Conservation (phyloP, 371 early-diverging fungal species). For the Rhizopus arrhizus region DNA sequence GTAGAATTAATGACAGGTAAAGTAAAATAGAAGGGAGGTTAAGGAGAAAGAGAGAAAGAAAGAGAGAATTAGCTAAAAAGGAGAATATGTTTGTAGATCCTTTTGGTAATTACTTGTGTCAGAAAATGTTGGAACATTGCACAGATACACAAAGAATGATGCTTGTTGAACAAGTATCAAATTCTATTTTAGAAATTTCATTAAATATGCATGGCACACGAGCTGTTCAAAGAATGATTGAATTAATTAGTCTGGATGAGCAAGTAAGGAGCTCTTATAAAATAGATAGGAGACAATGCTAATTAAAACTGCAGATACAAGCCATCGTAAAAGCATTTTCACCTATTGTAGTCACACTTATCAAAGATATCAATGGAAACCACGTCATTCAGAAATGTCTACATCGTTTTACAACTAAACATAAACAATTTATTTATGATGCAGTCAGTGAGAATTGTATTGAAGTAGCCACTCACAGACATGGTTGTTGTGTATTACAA, state of each 20-base stretch:
- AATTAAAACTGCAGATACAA: slow-evolving; percentile 52
- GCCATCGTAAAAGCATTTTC: slow-evolving; percentile 74
- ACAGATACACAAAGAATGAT: slow-evolving; percentile 73
- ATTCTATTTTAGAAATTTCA: slow-evolving; percentile 77
- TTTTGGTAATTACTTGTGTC: slow-evolving; percentile 92
- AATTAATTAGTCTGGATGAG: slow-evolving; percentile 65
- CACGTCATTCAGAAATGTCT: slow-evolving; percentile 97
- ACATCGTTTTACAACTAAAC: slow-evolving; percentile 66
- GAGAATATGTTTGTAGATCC: slow-evolving; percentile 58
- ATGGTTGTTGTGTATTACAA: slow-evolving; percentile 98
- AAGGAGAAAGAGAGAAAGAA: too few species aligned
- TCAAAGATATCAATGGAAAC: slow-evolving; percentile 97
- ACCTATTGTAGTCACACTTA: slow-evolving; percentile 79
- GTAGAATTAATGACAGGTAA: slow-evolving; percentile 82
- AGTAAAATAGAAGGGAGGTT: slow-evolving; percentile 4
- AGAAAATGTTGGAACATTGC: slow-evolving; percentile 83
- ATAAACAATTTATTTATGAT: slow-evolving; percentile 87
- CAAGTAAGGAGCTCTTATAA: slow-evolving; percentile 43
- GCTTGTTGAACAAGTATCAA: slow-evolving; percentile 73
- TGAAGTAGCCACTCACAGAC: slow-evolving; percentile 91
- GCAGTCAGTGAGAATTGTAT: slow-evolving; percentile 81
- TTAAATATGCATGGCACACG: slow-evolving; percentile 97
- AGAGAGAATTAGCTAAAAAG: too few species aligned
- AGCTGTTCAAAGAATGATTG: slow-evolving; percentile 95
- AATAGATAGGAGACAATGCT: not conserved